These are phyloP conservation scores for Nakazawaea holstii DNA, from an alignment of 805 yeast species.

Conservation along the genomic window DNA sequence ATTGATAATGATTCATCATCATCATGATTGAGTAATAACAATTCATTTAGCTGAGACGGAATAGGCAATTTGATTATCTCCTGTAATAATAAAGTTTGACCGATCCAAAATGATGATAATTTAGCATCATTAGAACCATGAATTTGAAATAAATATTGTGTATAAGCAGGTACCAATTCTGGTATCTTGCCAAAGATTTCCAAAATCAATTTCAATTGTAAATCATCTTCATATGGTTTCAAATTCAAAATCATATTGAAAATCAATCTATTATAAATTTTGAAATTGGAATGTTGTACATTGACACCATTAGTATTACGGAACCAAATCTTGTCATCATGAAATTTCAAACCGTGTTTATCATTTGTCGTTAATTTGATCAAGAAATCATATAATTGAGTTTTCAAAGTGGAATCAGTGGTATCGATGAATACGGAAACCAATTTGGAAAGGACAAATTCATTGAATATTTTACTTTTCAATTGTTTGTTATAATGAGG, in stretches of 20 bases:
- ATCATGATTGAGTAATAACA: neutral
- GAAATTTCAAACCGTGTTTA: slow-evolving; percentile 39
- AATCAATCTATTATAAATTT: slow-evolving; percentile 61
- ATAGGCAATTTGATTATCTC: slow-evolving; percentile 54
- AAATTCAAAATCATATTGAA: slow-evolving; percentile 56
- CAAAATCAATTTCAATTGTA: slow-evolving; percentile 52
- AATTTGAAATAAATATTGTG: slow-evolving; percentile 46
- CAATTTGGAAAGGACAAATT: slow-evolving; percentile 58
- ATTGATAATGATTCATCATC: neutral
- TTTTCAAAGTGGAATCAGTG: slow-evolving; percentile 23
- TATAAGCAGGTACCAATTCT: slow-evolving; percentile 72
- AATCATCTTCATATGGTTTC: slow-evolving; percentile 76
- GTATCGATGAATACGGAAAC: slow-evolving; percentile 38
- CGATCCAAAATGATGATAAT: slow-evolving; percentile 76
- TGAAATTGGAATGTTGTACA: slow-evolving; percentile 40
- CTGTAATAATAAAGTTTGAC: slow-evolving; percentile 58
- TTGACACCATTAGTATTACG: slow-evolving; percentile 33
- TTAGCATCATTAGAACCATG: slow-evolving; percentile 78
- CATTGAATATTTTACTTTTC: slow-evolving; percentile 74
- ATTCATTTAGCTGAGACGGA: slow-evolving; percentile 32
- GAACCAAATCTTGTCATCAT: slow-evolving; percentile 50
- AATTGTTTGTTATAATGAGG: slow-evolving; percentile 55
- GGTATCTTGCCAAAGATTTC: slow-evolving; percentile 48
- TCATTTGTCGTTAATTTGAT: slow-evolving; percentile 42
- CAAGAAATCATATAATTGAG: slow-evolving; percentile 41